Percentiles rank a stretch among this genome's conserved stretches.
phyloP scores from a whole-genome alignment of 441 rosid species.

The Pelargonium cotyledonis region DNA sequence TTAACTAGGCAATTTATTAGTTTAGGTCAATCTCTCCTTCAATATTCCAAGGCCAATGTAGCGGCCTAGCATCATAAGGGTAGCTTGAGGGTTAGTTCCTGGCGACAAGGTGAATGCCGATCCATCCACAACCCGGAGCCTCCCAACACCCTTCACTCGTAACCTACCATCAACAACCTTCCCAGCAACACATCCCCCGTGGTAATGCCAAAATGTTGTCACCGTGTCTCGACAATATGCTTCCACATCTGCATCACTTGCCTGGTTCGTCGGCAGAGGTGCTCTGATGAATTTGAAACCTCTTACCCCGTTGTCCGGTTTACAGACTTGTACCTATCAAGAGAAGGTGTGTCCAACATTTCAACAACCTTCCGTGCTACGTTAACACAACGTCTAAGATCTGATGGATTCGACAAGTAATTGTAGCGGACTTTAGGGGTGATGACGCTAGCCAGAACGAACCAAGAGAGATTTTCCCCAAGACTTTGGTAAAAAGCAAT shows the following conservation, averaged over 20 bases:
- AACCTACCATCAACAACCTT: not conserved
- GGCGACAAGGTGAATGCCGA: constrained; percentile 7
- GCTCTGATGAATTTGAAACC: not conserved
- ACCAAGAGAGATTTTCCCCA: not conserved
- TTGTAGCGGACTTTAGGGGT: not conserved
- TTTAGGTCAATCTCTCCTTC: constrained; percentile 6
- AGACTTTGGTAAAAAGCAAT: not conserved
- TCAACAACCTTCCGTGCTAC: not conserved
- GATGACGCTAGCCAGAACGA: not conserved
- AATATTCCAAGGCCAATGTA: constrained; percentile 3
- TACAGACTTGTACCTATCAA: not conserved
- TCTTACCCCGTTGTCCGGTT: not conserved
- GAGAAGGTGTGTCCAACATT: not conserved
- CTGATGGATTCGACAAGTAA: not conserved
- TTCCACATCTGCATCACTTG: not conserved
- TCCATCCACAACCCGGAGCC: constrained; percentile 10
- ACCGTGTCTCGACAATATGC: not conserved
- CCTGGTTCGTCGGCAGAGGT: not conserved
- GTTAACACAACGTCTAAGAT: not conserved
- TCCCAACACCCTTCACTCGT: not conserved
- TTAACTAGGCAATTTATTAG: too few relatives aligned
- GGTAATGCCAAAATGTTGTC: not conserved
- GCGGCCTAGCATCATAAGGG: constrained; percentile 11
- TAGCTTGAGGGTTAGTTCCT: constrained; percentile 12
- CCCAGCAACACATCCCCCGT: not conserved